These are phyloP conservation scores for Cladosporium colombiae DNA, from an alignment of 2,329 filamentous ascomycete species.

Conservation along the genomic window DNA sequence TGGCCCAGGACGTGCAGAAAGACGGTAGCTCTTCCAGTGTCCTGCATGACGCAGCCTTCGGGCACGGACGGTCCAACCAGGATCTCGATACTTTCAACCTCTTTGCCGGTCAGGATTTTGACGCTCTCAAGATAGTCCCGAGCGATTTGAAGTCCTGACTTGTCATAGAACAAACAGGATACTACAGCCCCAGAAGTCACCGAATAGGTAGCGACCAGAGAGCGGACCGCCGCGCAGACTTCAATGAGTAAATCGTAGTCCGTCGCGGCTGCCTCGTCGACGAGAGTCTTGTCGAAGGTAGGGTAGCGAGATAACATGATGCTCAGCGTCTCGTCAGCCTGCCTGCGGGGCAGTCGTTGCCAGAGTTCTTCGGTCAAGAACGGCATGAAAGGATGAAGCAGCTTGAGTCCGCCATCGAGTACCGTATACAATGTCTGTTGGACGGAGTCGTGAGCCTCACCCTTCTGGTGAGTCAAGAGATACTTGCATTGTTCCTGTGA, in stretches of 20 bases:
- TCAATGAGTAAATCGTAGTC: neutral
- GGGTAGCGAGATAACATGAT: neutral
- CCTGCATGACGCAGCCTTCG: neutral
- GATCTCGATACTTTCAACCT: neutral
- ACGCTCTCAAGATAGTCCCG: neutral
- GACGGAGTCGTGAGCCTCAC: constrained; percentile 70
- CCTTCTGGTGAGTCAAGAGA: neutral
- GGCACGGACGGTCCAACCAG: neutral
- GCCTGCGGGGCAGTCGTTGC: constrained; percentile 76
- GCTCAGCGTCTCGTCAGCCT: constrained; percentile 51
- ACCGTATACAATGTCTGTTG: constrained; percentile 79
- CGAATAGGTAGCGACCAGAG: neutral
- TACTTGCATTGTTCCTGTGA: neutral
- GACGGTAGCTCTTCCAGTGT: neutral
- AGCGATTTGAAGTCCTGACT: neutral
- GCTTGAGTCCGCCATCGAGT: constrained; percentile 70
- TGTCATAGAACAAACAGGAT: neutral
- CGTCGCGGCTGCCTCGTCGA: neutral
- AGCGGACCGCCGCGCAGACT: neutral
- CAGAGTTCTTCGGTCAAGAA: constrained; percentile 79
- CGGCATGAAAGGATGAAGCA: constrained; percentile 80
- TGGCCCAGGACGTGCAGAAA: constrained; percentile 69
- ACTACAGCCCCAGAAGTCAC: neutral
- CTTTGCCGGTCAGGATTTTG: neutral
- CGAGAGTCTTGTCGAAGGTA: neutral